Percentiles rank a stretch among this genome's conserved stretches.
Evolutionary conservation across 2,329 filamentous ascomycete species (phyloP).

Genomic region (Cyphellophora europaea): DNA sequence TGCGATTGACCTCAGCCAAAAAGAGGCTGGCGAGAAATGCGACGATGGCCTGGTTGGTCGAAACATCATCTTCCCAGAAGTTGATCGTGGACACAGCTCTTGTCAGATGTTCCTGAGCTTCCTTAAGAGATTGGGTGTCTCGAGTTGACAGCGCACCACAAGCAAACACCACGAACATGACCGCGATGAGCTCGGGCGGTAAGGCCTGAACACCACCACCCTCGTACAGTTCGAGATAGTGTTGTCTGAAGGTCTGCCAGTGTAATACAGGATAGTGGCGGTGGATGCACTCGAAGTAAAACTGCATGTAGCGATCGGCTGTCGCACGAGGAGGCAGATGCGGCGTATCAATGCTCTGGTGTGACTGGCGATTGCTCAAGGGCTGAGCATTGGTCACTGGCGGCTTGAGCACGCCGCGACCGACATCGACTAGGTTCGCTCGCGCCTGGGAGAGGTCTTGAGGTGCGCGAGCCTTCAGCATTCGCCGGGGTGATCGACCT

Average conservation of each 20-base stretch:
- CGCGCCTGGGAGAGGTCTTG: slow-evolving; percentile 65
- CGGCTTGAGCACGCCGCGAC: slow-evolving; percentile 70
- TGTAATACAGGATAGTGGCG: slow-evolving; percentile 76
- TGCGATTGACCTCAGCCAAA: slow-evolving; percentile 76
- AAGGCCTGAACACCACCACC: slow-evolving; percentile 50
- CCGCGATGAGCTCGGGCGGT: slow-evolving; percentile 62
- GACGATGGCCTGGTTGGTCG: slow-evolving; percentile 64
- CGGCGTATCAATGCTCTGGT: slow-evolving; percentile 37
- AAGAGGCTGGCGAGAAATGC: slow-evolving; percentile 68
- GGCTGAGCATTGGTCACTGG: slow-evolving; percentile 39
- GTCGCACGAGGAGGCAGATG: slow-evolving; percentile 60
- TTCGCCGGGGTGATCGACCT: slow-evolving; percentile 55
- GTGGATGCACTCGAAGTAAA: slow-evolving; percentile 71
- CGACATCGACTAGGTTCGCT: slow-evolving; percentile 61
- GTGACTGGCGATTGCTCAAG: slow-evolving; percentile 24
- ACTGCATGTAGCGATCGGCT: slow-evolving; percentile 62
- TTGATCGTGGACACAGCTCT: slow-evolving; percentile 61
- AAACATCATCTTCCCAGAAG: slow-evolving; percentile 70
- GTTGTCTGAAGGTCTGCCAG: slow-evolving; percentile 71
- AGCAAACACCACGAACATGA: slow-evolving; percentile 76
- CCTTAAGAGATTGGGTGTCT: slow-evolving; percentile 30
- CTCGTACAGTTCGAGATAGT: slow-evolving; percentile 69
- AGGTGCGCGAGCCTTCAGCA: slow-evolving; percentile 50
- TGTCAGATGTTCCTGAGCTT: slow-evolving; percentile 59
- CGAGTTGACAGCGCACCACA: slow-evolving; percentile 67